Percentiles rank a stretch among this genome's conserved stretches.
These are phyloP conservation scores for Penicillium paneum DNA, from an alignment of 2,329 filamentous ascomycete species.

Conservation along the genomic window DNA sequence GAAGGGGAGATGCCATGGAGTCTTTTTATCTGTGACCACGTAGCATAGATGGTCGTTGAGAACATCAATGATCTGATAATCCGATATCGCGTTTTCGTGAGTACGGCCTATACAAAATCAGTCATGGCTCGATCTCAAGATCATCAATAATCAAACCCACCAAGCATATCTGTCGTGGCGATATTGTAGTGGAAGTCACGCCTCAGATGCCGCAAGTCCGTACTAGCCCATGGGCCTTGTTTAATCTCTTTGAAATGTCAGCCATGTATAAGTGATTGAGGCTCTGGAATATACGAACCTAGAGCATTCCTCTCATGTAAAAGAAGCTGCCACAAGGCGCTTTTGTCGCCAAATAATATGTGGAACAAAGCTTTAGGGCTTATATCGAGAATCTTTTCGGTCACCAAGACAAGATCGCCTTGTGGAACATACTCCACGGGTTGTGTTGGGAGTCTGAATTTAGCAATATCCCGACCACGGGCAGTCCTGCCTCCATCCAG, in stretches of 20 bases:
- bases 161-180: conserved; percentile 63
- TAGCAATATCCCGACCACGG: conserved; percentile 53
- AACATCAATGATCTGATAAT: conserved; percentile 83
- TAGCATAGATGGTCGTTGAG: conserved; percentile 74
- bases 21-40: conserved; percentile 61
- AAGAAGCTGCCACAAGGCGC: conserved; percentile 85
- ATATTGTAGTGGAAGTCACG: conserved; percentile 80
- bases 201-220: conserved; percentile 67
- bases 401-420: conserved; percentile 70
- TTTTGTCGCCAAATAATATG: conserved; percentile 94
- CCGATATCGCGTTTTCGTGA: conserved; percentile 63
- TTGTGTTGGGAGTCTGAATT: conserved; percentile 76
- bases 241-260: conserved; percentile 57
- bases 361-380: conserved; percentile 94
- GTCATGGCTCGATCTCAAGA: conserved; percentile 9
- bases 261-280: conserved; percentile 13
- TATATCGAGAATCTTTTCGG: conserved; percentile 81
- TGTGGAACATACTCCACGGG: conserved; percentile 81
- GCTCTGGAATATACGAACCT: conserved; percentile 34
- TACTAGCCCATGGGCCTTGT: conserved; percentile 77
- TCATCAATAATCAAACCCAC: conserved; percentile 39
- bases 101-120: conserved; percentile 38
- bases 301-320: conserved; percentile 78
- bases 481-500: conserved; percentile 38
- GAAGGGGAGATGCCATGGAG: conserved; percentile 81